Evolutionary conservation across 2,329 filamentous ascomycete genomes (phyloP), one percentile per base, ranked within the genome.

Genomic region (Aspergillus aculeatus): DNA sequence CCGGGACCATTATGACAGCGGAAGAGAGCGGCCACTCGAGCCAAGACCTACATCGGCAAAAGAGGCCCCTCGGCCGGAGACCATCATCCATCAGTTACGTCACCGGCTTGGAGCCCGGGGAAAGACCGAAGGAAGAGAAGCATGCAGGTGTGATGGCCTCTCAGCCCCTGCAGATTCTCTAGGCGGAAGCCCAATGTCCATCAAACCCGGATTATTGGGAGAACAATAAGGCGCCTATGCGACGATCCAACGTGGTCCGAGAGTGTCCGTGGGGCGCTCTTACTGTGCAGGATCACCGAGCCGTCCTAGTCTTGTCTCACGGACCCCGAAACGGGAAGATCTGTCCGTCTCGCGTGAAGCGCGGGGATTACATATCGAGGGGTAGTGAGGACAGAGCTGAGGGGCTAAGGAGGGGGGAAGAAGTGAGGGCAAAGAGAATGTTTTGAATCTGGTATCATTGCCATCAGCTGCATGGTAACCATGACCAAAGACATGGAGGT

Each of bases 231-330:
- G 61, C 54, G 61, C 61, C 56, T 61, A 59, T 61, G 60, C 50
- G 61, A 63, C 57, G 56, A 53, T 57, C 49, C 56, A 55, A 47
- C 50, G 58, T 59, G 55, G 53, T 57, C 44, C 55, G 58, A 55
- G 54, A 54, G 38, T 56, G 55, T 56, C 52, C 57, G 57, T 53
- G 57, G 57, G 57, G 57, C 57, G 56, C 31, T 50, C 55, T 57
- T 44, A 29, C 26, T 29, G 26, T 29, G 26, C 6, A 49, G 55
- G 48, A 31, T 44, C 14, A 5, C 38, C 38, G 38, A 49, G 50
- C 24, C 19, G 50, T 35, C 35, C 48, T 50, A 32, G 57, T 59
- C 53, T 54, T 47, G 57, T 59, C 57, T 56, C 57, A 59, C 57
- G 54, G 61, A 57, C 59, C 61, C 56, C 61, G 56, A 60, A 50